Conservation (phyloP, 129 eudicot genomes). For the Gnaphalium uliginosum region DNA sequence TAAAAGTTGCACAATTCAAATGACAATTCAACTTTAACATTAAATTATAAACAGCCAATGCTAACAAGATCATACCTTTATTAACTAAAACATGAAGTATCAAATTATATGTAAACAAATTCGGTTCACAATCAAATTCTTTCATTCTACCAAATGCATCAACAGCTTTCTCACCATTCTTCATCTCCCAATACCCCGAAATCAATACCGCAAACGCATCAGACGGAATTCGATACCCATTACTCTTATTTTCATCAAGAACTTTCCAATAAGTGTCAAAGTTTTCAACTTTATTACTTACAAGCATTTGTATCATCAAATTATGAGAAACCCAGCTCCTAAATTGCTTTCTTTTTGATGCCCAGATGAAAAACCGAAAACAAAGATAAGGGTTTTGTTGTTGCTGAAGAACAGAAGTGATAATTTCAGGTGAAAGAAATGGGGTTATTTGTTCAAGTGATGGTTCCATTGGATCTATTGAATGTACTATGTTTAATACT, state of each 20-base stretch:
- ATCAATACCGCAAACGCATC: constrained; percentile 59
- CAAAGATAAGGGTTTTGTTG: constrained; percentile 42
- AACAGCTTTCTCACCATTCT: constrained; percentile 53
- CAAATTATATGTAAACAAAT: constrained; percentile 51
- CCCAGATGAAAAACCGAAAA: constrained; percentile 85
- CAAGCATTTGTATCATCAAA: constrained; percentile 37
- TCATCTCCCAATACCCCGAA: constrained; percentile 52
- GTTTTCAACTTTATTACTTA: constrained; percentile 15
- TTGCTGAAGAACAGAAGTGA: constrained; percentile 35
- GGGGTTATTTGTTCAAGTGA: constrained; percentile 43
- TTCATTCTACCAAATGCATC: constrained; percentile 72
- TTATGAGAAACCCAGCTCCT: constrained; percentile 48
- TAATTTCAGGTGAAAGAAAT: constrained; percentile 32
- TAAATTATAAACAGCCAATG: constrained; percentile 63
- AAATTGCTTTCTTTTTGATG: constrained; percentile 35
- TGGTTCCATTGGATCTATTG: constrained; percentile 53
- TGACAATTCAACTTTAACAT: constrained; percentile 66
- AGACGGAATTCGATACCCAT: constrained; percentile 22
- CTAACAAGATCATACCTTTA: constrained; percentile 56
- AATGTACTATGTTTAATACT: constrained; percentile 38
- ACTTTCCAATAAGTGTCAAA: constrained; percentile 55
- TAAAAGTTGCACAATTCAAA: constrained; percentile 59
- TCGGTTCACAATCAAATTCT: constrained; percentile 55
- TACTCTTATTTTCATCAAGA: constrained; percentile 45
- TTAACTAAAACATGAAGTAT: constrained; percentile 54